These are phyloP conservation scores for Paecilomyces sp. DNA, from an alignment of 2,329 filamentous ascomycete genomes.

Conservation along the genomic window DNA sequence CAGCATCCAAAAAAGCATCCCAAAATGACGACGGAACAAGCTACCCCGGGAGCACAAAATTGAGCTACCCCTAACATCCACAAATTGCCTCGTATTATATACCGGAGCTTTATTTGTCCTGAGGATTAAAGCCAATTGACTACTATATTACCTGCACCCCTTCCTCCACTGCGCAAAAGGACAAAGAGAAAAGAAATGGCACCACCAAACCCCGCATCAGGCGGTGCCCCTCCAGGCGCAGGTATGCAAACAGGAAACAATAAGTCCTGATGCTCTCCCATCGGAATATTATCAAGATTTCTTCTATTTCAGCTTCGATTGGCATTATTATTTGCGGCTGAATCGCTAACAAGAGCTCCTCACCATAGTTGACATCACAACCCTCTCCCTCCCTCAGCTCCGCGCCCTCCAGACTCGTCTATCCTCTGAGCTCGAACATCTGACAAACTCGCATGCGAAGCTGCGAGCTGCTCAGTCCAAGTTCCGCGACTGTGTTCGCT, in stretches of 20 bases:
- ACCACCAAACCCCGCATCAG: constrained; percentile 19
- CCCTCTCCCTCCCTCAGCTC: constrained; percentile 77
- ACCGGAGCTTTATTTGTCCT: not conserved
- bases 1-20: constrained; percentile 2
- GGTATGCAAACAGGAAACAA: constrained; percentile 12
- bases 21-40: not conserved
- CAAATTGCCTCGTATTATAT: not conserved
- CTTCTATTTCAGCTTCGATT: too few species aligned
- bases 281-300: too few species aligned
- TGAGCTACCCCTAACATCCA: not conserved
- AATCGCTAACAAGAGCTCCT: too few species aligned
- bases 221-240: constrained; percentile 20
- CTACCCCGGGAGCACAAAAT: not conserved
- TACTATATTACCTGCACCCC: not conserved
- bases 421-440: constrained; percentile 90
- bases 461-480: constrained; percentile 84
- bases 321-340: too few species aligned
- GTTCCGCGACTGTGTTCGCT: constrained; percentile 81
- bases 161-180: not conserved
- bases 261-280: not conserved
- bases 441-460: constrained; percentile 83
- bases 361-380: constrained; percentile 58
- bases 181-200: constrained; percentile 14
- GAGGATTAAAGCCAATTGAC: not conserved
- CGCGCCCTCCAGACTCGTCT: constrained; percentile 91